Conservation (phyloP, 176 grass and related monocot genomes). For the Oryza meridionalis region DNA sequence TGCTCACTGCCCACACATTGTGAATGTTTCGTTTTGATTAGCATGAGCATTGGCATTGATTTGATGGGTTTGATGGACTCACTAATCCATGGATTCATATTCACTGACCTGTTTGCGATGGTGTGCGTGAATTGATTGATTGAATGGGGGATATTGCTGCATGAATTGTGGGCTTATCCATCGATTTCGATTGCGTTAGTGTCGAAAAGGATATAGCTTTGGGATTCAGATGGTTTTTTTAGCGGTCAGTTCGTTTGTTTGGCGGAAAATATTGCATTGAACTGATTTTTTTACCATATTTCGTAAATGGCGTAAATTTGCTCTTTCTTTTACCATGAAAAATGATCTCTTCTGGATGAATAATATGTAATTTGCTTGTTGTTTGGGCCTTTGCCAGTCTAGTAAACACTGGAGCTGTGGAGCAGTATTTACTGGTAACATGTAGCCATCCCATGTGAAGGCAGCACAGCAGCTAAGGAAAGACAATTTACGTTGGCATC, state of each 20-base stretch:
- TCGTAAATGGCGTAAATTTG: background rate
- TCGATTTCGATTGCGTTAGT: slow-evolving; percentile 31
- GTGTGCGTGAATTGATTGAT: background rate
- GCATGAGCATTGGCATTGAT: slow-evolving; percentile 25
- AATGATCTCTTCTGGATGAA: background rate
- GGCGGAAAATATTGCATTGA: slow-evolving; percentile 23
- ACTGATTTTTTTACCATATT: slow-evolving; percentile 26
- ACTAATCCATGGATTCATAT: background rate
- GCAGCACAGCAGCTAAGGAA: slow-evolving; percentile 29
- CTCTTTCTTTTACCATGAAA: background rate
- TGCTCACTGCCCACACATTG: background rate
- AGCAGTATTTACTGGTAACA: slow-evolving; percentile 17
- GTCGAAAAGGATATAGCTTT: background rate
- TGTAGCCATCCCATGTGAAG: slow-evolving; percentile 40
- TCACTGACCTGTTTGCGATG: background rate
- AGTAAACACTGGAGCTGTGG: background rate
- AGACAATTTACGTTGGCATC: slow-evolving; percentile 39
- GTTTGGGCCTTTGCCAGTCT: background rate
- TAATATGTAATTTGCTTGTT: slow-evolving; percentile 15
- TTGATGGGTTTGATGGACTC: background rate
- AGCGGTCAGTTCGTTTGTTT: slow-evolving; percentile 35
- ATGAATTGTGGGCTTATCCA: slow-evolving; percentile 22
- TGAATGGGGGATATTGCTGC: slow-evolving; percentile 13
- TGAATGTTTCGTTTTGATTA: background rate
- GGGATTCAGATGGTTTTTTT: slow-evolving; percentile 8